Percentiles rank a stretch among this genome's conserved stretches.
Evolutionary conservation across 257 asterid species (phyloP).

Genomic region (Solanum gracilifrons): DNA sequence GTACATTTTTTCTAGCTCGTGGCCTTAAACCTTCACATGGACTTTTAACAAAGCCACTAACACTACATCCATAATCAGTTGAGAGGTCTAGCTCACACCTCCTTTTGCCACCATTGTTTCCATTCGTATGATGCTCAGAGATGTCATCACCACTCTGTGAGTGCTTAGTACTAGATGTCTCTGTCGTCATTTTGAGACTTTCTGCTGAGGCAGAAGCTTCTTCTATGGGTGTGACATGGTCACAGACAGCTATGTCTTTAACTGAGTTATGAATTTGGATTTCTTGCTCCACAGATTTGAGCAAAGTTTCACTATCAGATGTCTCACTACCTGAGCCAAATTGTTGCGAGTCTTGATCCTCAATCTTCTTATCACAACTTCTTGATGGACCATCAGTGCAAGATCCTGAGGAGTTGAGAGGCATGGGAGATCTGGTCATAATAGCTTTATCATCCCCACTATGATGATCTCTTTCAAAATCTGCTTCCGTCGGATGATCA

Average conservation of each 20-base stretch:
- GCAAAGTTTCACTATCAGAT: constrained; percentile 3
- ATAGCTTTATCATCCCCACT: constrained; percentile 13
- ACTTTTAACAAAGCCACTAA: constrained; percentile 44
- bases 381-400: constrained; percentile 9
- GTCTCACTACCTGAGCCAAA: neutral
- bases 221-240: neutral
- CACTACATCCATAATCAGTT: constrained; percentile 15
- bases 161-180: constrained; percentile 2
- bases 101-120: constrained; percentile 36
- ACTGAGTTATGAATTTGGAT: constrained; percentile 8
- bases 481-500: constrained; percentile 16
- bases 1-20: constrained; percentile 26
- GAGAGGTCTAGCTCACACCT: constrained; percentile 35
- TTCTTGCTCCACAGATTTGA: constrained; percentile 17
- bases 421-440: constrained; percentile 9
- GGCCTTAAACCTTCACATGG: constrained; percentile 96
- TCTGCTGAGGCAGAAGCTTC: constrained; percentile 8
- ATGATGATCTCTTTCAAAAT: constrained; percentile 1
- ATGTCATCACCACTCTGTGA: constrained; percentile 1
- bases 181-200: constrained; percentile 10
- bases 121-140: constrained; percentile 3
- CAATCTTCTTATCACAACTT: constrained; percentile 6
- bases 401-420: constrained; percentile 13
- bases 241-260: constrained; percentile 15
- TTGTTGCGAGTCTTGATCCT: constrained; percentile 11